phyloP scores from a whole-genome alignment of 352 stramenopile genomes.

The Bremia lactucae region DNA sequence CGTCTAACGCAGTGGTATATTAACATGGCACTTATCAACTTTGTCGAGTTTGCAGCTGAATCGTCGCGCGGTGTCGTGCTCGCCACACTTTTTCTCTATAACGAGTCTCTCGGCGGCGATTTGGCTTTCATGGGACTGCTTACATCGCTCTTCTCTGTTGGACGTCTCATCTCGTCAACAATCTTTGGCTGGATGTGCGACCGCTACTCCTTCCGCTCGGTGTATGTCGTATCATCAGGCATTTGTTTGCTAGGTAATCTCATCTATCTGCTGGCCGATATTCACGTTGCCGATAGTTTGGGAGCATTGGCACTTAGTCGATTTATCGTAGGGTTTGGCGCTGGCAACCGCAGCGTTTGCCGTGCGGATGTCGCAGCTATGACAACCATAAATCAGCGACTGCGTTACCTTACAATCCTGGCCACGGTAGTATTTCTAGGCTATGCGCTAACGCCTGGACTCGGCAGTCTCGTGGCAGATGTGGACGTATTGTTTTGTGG shows the following conservation, averaged over 20 bases:
- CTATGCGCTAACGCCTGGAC: constrained; percentile 59
- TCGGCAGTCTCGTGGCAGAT: constrained; percentile 56
- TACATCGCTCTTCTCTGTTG: constrained; percentile 76
- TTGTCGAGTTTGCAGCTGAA: constrained; percentile 75
- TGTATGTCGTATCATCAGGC: constrained; percentile 67
- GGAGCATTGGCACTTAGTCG: constrained; percentile 41
- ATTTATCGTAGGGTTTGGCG: constrained; percentile 70
- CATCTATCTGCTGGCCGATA: constrained; percentile 60
- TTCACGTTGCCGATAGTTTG: constrained; percentile 44
- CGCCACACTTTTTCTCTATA: constrained; percentile 78
- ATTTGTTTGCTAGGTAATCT: constrained; percentile 71
- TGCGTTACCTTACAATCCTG: constrained; percentile 67
- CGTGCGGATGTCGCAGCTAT: constrained; percentile 60
- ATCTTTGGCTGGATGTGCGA: constrained; percentile 82
- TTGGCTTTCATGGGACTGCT: constrained; percentile 73
- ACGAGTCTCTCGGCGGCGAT: constrained; percentile 62
- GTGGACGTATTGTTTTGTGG: constrained; percentile 44
- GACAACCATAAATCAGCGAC: constrained; percentile 56
- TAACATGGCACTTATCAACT: constrained; percentile 78
- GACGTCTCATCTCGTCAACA: constrained; percentile 66
- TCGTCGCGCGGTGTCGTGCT: constrained; percentile 68
- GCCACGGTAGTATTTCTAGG: constrained; percentile 67
- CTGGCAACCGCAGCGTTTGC: constrained; percentile 69
- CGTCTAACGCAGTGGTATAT: constrained; percentile 54
- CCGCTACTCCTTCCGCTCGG: constrained; percentile 65